Conservation (phyloP, 2,329 filamentous ascomycete genomes). For the Fusarium lateritium region DNA sequence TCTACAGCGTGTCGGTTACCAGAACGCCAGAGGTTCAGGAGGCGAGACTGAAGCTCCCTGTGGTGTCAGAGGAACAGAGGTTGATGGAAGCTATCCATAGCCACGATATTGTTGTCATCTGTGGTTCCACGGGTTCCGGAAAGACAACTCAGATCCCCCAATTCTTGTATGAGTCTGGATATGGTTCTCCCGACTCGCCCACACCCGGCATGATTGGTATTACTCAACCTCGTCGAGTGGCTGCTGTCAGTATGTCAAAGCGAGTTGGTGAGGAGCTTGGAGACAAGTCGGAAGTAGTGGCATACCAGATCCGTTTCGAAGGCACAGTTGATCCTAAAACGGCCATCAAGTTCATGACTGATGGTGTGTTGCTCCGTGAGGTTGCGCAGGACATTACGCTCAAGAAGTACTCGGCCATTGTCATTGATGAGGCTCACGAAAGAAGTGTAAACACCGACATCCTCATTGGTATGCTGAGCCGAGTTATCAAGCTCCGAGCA, state of each 20-base stretch:
- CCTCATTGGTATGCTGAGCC: constrained; percentile 95
- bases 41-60: constrained; percentile 83
- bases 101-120: constrained; percentile 90
- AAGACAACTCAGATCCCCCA: constrained; percentile 99
- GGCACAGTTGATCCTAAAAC: constrained; percentile 85
- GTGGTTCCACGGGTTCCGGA: constrained; percentile 94
- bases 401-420: constrained; percentile 90
- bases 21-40: constrained; percentile 82
- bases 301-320: constrained; percentile 96
- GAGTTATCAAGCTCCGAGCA: constrained; percentile 87
- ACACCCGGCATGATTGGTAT: constrained; percentile 95
- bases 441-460: constrained; percentile 98
- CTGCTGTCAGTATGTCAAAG: constrained; percentile 96
- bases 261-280: constrained; percentile 90
- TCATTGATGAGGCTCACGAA: constrained; percentile 98
- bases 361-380: constrained; percentile 94
- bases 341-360: constrained; percentile 98
- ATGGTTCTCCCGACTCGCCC: constrained; percentile 81
- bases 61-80: constrained; percentile 95
- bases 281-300: constrained; percentile 81
- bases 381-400: constrained; percentile 90
- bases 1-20: constrained; percentile 80
- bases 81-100: constrained; percentile 99
- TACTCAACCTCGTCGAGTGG: constrained; percentile 94
- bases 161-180: constrained; percentile 94